These are phyloP conservation scores for Lithohypha guttulata DNA, from an alignment of 2,329 filamentous ascomycete genomes.

Conservation along the genomic window DNA sequence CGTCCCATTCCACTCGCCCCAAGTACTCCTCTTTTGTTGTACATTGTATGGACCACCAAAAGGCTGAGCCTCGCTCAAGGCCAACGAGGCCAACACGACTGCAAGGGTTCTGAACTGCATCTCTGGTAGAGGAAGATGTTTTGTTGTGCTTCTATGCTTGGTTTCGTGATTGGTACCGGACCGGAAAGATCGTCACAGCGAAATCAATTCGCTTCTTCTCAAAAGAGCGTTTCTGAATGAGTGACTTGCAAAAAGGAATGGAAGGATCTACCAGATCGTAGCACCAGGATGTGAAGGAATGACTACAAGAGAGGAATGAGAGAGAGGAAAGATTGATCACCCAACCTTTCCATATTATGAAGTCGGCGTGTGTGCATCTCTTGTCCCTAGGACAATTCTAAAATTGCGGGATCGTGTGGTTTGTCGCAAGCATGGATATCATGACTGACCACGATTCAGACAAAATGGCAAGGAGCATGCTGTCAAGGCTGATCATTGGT, in stretches of 20 bases:
- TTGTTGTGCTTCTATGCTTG: not conserved
- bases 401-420: slow-evolving; percentile 9
- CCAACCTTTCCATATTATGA: not conserved
- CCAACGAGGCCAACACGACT: not conserved
- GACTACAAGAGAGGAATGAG: slow-evolving; percentile 2
- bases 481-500: not conserved
- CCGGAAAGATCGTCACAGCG: slow-evolving; percentile 3
- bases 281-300: slow-evolving; percentile 8
- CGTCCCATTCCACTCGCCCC: not conserved
- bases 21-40: not conserved
- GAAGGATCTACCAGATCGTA: slow-evolving; percentile 8
- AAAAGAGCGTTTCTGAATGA: slow-evolving; percentile 11
- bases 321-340: not conserved
- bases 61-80: slow-evolving; percentile 3
- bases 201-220: slow-evolving; percentile 8
- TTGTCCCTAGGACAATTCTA: not conserved
- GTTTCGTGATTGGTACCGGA: slow-evolving; percentile 7
- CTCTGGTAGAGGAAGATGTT: not conserved
- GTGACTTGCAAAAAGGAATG: slow-evolving; percentile 8
- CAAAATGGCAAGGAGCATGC: slow-evolving; percentile 1
- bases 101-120: slow-evolving; percentile 8
- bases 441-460: slow-evolving; percentile 1
- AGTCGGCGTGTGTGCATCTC: not conserved
- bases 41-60: slow-evolving; percentile 1
- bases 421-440: slow-evolving; percentile 6